Evolutionary conservation across 1,284 basidiomycete genomes (phyloP).

Genomic region (Naganishia liquefaciens): DNA sequence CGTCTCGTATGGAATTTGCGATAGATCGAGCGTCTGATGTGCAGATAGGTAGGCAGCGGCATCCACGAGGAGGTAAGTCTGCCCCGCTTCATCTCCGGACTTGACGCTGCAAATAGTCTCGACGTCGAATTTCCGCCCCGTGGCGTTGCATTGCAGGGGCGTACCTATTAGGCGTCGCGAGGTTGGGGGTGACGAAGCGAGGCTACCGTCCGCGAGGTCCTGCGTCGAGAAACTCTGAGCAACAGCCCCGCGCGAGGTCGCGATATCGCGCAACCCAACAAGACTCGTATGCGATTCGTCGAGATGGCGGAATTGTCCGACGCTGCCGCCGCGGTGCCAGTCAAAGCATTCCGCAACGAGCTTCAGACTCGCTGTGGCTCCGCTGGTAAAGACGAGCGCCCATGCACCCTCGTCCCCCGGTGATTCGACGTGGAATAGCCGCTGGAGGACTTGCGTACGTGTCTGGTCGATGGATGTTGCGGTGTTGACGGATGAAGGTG

Average conservation of each 20-base stretch:
- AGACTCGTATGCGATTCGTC: slow-evolving; percentile 79
- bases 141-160: slow-evolving; percentile 61
- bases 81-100: slow-evolving; percentile 63
- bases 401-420: slow-evolving; percentile 15
- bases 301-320: slow-evolving; percentile 64
- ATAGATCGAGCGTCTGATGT: slow-evolving; percentile 67
- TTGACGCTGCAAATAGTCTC: slow-evolving; percentile 79
- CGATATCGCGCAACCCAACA: slow-evolving; percentile 75
- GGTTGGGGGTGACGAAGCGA: neutral
- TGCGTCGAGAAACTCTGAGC: slow-evolving; percentile 62
- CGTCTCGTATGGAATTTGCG: slow-evolving; percentile 73
- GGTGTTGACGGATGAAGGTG: slow-evolving; percentile 40
- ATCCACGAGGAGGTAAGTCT: slow-evolving; percentile 40
- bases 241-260: slow-evolving; percentile 59
- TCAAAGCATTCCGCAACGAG: slow-evolving; percentile 77
- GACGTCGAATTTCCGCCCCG: slow-evolving; percentile 56
- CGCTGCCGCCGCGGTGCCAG: slow-evolving; percentile 44
- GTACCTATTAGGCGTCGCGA: slow-evolving; percentile 64
- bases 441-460: slow-evolving; percentile 39
- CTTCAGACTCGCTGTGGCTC: slow-evolving; percentile 74
- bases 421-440: slow-evolving; percentile 39
- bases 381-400: slow-evolving; percentile 72
- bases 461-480: slow-evolving; percentile 37
- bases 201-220: neutral
- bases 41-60: slow-evolving; percentile 53